phyloP scores from a whole-genome alignment of 148 eudicot species.

The Tetragonia tetragonoides region DNA sequence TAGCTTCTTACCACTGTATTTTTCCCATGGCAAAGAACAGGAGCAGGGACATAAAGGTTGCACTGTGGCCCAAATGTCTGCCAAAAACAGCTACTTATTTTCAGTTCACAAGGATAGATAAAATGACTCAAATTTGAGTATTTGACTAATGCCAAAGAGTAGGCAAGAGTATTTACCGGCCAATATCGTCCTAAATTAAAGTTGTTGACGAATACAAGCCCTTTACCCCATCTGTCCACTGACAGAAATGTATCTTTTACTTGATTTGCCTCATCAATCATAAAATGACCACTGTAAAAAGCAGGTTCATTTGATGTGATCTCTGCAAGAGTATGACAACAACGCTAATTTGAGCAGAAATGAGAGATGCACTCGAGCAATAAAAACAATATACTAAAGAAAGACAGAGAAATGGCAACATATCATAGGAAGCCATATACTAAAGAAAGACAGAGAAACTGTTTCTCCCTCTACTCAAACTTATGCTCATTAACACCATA shows the following conservation, averaged over 20 bases:
- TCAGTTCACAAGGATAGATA: not conserved
- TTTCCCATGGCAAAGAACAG: slow-evolving; percentile 60
- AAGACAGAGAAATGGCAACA: not conserved
- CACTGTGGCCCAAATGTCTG: slow-evolving; percentile 89
- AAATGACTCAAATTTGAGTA: not conserved
- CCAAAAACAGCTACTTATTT: slow-evolving; percentile 12
- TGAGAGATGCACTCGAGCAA: no score
- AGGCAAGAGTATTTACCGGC: slow-evolving; percentile 52
- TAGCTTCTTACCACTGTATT: slow-evolving; percentile 60
- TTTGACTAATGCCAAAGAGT: not conserved
- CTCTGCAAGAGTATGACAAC: slow-evolving; percentile 33
- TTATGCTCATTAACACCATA: not conserved
- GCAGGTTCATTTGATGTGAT: slow-evolving; percentile 55
- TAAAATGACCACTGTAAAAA: slow-evolving; percentile 62
- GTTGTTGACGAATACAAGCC: slow-evolving; percentile 73
- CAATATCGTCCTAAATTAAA: slow-evolving; percentile 88
- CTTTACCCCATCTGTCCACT: slow-evolving; percentile 88
- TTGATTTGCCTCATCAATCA: slow-evolving; percentile 38
- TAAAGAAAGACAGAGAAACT: not conserved
- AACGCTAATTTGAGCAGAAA: not conserved
- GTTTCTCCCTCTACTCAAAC: no score
- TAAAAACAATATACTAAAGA: no score
- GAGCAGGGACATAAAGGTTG: slow-evolving; percentile 90
- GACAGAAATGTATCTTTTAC: slow-evolving; percentile 72
- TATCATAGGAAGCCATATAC: not conserved